Evolutionary conservation across 202 grass and related monocot species (phyloP).

Genomic region (Schoenoplectus tabernaemontani): DNA sequence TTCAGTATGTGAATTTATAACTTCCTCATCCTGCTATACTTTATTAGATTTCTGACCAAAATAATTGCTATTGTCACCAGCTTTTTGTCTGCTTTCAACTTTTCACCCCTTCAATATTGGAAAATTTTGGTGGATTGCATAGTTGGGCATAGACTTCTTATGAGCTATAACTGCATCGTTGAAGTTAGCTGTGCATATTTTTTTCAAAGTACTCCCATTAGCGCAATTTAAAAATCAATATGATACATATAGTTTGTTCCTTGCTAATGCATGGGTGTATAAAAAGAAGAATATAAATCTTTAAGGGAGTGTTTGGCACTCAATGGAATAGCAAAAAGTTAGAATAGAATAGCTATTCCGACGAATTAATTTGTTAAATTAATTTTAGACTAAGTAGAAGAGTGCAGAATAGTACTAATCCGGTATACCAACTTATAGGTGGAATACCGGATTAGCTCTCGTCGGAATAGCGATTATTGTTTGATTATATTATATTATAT

Average conservation of each 20-base stretch:
- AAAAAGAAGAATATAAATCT: background rate
- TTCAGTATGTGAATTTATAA: background rate
- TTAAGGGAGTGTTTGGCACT: too few species aligned
- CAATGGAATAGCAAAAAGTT: too few species aligned
- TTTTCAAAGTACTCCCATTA: background rate
- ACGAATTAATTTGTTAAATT: too few species aligned
- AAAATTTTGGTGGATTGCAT: background rate
- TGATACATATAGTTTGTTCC: background rate
- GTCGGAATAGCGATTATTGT: too few species aligned
- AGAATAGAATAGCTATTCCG: too few species aligned
- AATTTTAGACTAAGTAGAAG: too few species aligned
- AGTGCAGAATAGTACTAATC: too few species aligned
- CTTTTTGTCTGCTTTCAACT: background rate
- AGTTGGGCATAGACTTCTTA: background rate
- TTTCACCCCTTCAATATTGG: background rate
- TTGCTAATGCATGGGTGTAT: background rate
- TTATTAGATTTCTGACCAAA: background rate
- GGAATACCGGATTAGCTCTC: too few species aligned
- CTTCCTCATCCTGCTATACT: background rate
- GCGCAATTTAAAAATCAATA: background rate
- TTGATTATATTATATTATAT: too few species aligned
- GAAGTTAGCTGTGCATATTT: background rate
- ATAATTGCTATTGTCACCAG: background rate
- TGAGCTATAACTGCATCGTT: background rate
- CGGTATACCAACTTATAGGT: too few species aligned